Conservation (phyloP, 1,284 basidiomycete genomes). For the Boletellus deceptivus region DNA sequence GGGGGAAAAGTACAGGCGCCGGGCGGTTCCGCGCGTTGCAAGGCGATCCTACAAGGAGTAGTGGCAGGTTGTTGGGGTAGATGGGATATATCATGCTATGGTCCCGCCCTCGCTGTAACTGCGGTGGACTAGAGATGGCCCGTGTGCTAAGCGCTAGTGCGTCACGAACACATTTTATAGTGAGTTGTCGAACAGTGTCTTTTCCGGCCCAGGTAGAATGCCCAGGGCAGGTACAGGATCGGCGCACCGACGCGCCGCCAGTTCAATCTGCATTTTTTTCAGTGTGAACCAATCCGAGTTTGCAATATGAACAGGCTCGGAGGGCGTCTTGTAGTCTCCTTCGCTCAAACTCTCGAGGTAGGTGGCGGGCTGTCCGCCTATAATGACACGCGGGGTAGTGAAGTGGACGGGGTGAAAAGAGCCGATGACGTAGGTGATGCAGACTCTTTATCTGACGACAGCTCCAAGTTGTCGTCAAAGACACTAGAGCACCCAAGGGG, state of each 20-base stretch:
- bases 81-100: conserved; percentile 13
- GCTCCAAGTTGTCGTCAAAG: neutral
- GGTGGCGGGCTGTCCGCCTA: conserved; percentile 26
- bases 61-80: too few species aligned
- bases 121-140: conserved; percentile 12
- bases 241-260: neutral
- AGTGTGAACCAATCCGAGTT: conserved; percentile 26
- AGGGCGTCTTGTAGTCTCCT: neutral
- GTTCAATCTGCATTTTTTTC: neutral
- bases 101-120: conserved; percentile 15
- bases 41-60: too few species aligned
- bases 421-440: conserved; percentile 27
- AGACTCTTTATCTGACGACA: conserved; percentile 15
- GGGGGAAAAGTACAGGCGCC: too few species aligned
- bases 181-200: conserved; percentile 22
- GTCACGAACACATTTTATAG: conserved; percentile 61
- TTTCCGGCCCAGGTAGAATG: neutral
- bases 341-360: neutral
- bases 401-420: conserved; percentile 25
- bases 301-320: conserved; percentile 3
- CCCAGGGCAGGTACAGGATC: neutral
- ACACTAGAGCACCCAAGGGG: neutral
- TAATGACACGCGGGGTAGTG: conserved; percentile 26
- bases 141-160: conserved; percentile 77
- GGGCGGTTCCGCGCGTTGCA: too few species aligned